Evolutionary conservation across 208 protist genomes (phyloP).

Genomic region (Leishmania gerbilli): DNA sequence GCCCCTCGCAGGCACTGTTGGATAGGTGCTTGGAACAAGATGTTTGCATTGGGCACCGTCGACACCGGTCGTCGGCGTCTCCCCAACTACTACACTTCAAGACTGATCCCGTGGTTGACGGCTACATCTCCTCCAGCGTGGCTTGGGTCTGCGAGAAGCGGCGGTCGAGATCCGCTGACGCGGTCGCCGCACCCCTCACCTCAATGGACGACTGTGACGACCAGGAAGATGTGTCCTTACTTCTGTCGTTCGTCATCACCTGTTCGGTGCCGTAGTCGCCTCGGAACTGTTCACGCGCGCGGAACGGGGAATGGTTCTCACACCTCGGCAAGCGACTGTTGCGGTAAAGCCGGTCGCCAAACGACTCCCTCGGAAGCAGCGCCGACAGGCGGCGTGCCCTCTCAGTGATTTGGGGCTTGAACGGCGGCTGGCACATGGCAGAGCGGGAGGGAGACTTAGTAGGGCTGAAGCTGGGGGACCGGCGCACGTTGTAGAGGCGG

Average conservation of each 20-base stretch:
- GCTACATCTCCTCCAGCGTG: constrained; percentile 15
- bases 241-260: constrained; percentile 1
- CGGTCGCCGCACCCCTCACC: not conserved
- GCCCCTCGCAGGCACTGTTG: not conserved
- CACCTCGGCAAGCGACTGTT: constrained; percentile 18
- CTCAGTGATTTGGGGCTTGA: constrained; percentile 55
- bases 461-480: constrained; percentile 19
- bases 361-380: constrained; percentile 21
- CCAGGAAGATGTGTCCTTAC: constrained; percentile 13
- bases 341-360: constrained; percentile 51
- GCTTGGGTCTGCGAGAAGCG: constrained; percentile 6
- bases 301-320: constrained; percentile 12
- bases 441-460: constrained; percentile 25
- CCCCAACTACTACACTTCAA: not conserved
- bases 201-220: constrained; percentile 22
- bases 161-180: not conserved
- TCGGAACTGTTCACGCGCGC: constrained; percentile 13
- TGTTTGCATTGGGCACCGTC: not conserved
- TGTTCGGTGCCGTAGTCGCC: constrained; percentile 28
- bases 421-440: constrained; percentile 17
- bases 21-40: not conserved
- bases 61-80: not conserved
- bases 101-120: too few relatives aligned
- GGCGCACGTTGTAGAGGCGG: constrained; percentile 33
- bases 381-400: constrained; percentile 34